phyloP scores from a whole-genome alignment of 2,329 filamentous ascomycete genomes.

The Microdochium paspali region DNA sequence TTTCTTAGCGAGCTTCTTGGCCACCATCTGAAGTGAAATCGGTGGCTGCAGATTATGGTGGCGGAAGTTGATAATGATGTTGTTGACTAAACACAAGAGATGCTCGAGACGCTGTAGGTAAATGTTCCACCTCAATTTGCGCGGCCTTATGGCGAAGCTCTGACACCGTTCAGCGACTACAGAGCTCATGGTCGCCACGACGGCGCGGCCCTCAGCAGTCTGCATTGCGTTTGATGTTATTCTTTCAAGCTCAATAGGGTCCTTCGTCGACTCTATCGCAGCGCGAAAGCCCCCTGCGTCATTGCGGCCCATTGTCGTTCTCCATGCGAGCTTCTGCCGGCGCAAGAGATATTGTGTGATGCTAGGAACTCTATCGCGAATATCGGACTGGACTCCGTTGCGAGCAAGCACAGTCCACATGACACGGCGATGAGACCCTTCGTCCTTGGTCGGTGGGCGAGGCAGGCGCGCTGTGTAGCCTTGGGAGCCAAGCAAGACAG shows the following conservation, averaged over 20 bases:
- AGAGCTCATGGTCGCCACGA: background rate
- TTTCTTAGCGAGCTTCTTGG: background rate
- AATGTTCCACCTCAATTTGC: background rate
- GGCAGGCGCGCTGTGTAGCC: background rate
- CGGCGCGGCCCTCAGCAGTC: background rate
- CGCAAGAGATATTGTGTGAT: slow-evolving; percentile 17
- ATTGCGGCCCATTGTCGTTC: background rate
- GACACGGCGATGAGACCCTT: background rate
- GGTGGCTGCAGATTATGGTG: background rate
- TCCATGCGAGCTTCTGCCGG: slow-evolving; percentile 6
- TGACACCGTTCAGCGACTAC: background rate
- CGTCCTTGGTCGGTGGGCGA: background rate
- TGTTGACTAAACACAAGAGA: slow-evolving; percentile 28
- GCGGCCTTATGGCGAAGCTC: slow-evolving; percentile 1
- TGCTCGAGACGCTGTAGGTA: slow-evolving; percentile 8
- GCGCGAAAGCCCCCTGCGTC: slow-evolving; percentile 2
- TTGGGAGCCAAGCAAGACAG: slow-evolving; percentile 17
- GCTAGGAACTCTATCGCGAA: slow-evolving; percentile 6
- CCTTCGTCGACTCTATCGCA: slow-evolving; percentile 3
- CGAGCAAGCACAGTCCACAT: slow-evolving; percentile 6
- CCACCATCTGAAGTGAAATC: background rate
- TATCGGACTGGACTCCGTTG: slow-evolving; percentile 17
- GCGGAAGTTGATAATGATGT: slow-evolving; percentile 23
- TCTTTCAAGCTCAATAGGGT: background rate
- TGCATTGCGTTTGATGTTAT: background rate